Percentiles rank a stretch among this genome's conserved stretches.
phyloP scores from a whole-genome alignment of 1,284 basidiomycete species.

The Puccinia novopanici region DNA sequence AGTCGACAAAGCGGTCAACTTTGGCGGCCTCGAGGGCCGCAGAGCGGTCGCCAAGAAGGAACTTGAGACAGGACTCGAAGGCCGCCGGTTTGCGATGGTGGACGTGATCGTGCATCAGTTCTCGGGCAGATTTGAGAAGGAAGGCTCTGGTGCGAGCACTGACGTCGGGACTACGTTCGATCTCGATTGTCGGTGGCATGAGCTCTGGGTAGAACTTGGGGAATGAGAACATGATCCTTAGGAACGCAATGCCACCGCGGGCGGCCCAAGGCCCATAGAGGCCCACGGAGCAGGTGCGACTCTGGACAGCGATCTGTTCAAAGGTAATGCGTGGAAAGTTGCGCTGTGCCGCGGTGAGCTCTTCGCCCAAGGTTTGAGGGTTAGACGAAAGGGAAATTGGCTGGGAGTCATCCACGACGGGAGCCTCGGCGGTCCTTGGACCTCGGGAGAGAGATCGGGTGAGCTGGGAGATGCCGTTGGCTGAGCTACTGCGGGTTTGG shows the following conservation, averaged over 20 bases:
- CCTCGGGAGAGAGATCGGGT: slow-evolving; percentile 62
- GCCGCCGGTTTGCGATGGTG: slow-evolving; percentile 29
- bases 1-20: slow-evolving; percentile 40
- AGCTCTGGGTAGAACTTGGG: slow-evolving; percentile 73
- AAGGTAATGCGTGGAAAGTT: slow-evolving; percentile 64
- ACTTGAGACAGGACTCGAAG: slow-evolving; percentile 46
- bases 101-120: slow-evolving; percentile 45
- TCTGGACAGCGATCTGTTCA: slow-evolving; percentile 69
- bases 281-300: slow-evolving; percentile 79
- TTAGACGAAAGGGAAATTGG: neutral
- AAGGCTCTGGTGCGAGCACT: slow-evolving; percentile 47
- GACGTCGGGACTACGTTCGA: slow-evolving; percentile 43
- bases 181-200: slow-evolving; percentile 47
- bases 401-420: slow-evolving; percentile 79
- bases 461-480: slow-evolving; percentile 55
- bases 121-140: slow-evolving; percentile 47
- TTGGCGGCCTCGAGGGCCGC: slow-evolving; percentile 28
- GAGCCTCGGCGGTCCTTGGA: slow-evolving; percentile 70
- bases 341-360: slow-evolving; percentile 38
- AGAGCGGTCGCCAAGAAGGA: slow-evolving; percentile 46
- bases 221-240: slow-evolving; percentile 86
- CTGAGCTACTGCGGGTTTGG: slow-evolving; percentile 73
- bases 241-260: slow-evolving; percentile 70
- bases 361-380: neutral
- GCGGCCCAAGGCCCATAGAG: slow-evolving; percentile 89